These are phyloP conservation scores for Diplocarpon rosae DNA, from an alignment of 2,329 filamentous ascomycete species.

Conservation along the genomic window DNA sequence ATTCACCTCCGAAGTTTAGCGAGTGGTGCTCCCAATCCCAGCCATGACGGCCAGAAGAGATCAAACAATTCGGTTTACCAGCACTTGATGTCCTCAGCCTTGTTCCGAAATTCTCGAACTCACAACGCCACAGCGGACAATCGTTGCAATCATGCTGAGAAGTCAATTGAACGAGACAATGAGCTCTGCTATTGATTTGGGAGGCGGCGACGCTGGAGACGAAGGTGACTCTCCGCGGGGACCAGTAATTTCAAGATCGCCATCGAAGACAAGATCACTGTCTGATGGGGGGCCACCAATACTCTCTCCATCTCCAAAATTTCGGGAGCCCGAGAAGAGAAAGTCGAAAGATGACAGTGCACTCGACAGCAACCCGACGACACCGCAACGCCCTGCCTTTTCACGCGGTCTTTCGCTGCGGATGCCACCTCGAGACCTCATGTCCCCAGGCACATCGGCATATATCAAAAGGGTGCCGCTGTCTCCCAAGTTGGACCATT, in stretches of 20 bases:
- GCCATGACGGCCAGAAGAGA: background rate
- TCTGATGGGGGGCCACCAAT: conserved; percentile 24
- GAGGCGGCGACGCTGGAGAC: conserved; percentile 4
- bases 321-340: conserved; percentile 25
- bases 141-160: conserved; percentile 14
- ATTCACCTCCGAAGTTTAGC: too few relatives aligned
- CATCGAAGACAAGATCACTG: conserved; percentile 25
- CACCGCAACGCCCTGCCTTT: conserved; percentile 57
- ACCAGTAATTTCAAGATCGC: conserved; percentile 18
- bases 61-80: background rate
- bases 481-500: conserved; percentile 77
- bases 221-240: conserved; percentile 5
- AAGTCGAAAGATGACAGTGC: conserved; percentile 27
- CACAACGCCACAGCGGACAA: background rate
- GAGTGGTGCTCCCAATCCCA: background rate
- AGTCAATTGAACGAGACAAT: conserved; percentile 15
- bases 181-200: conserved; percentile 4
- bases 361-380: conserved; percentile 42
- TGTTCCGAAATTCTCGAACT: conserved; percentile 2
- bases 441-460: conserved; percentile 32
- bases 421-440: conserved; percentile 46
- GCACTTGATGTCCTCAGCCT: conserved; percentile 6
- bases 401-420: conserved; percentile 58
- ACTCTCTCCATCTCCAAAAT: conserved; percentile 27
- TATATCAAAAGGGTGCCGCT: conserved; percentile 53